Evolutionary conservation across 331 rosid species (phyloP).

Genomic region (Spiraea crenata): DNA sequence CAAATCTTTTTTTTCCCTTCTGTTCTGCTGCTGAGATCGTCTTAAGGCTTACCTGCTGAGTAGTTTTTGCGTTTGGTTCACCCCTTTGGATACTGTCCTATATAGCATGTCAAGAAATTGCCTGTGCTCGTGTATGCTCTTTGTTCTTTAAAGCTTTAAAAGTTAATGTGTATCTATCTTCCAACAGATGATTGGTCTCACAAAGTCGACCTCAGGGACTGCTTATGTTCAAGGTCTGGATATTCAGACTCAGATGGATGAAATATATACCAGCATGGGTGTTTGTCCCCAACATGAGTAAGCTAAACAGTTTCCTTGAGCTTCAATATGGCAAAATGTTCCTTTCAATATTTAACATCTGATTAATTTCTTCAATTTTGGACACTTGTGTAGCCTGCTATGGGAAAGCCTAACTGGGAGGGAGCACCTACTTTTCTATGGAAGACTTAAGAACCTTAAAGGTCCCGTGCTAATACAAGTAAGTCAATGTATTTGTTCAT

Average conservation of each 20-base stretch:
- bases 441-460: constrained; percentile 78
- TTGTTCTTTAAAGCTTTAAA: not conserved
- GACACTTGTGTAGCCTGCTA: constrained; percentile 47
- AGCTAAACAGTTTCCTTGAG: constrained; percentile 26
- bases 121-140: not conserved
- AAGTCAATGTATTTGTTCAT: constrained; percentile 21
- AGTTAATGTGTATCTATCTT: constrained; percentile 9
- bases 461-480: constrained; percentile 58
- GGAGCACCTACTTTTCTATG: constrained; percentile 85
- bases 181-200: constrained; percentile 89
- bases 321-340: not conserved
- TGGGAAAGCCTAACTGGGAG: constrained; percentile 87
- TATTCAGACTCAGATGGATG: constrained; percentile 62
- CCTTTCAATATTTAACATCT: not conserved
- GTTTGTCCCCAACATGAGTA: constrained; percentile 98
- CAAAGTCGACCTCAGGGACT: constrained; percentile 72
- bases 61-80: not conserved
- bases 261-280: constrained; percentile 86
- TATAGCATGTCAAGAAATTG: not conserved
- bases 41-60: not conserved
- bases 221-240: constrained; percentile 80
- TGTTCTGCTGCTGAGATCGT: not conserved
- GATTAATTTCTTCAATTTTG: not conserved
- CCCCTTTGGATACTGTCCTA: constrained; percentile 7
- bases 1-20: not conserved